Percentiles rank a stretch among this genome's conserved stretches.
phyloP scores from a whole-genome alignment of 2,329 filamentous ascomycete species.

The Talaromyces rugulosus region DNA sequence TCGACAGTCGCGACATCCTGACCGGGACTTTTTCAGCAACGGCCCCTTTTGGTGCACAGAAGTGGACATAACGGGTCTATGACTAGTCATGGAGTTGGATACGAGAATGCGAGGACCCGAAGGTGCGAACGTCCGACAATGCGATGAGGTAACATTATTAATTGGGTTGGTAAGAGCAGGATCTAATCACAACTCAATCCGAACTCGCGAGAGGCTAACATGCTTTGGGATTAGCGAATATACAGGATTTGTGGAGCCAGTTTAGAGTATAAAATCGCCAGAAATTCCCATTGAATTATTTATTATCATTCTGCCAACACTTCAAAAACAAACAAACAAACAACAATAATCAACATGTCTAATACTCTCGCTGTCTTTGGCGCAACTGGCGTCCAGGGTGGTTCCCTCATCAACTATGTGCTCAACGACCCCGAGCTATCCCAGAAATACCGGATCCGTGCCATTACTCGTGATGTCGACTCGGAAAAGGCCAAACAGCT shows the following conservation, averaged over 20 bases:
- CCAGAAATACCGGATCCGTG: conserved; percentile 51
- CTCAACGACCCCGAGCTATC: conserved; percentile 41
- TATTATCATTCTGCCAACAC: too few relatives aligned
- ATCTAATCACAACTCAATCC: too few relatives aligned
- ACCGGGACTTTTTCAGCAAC: background rate
- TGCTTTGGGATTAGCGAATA: too few relatives aligned
- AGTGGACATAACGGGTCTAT: background rate
- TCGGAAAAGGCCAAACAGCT: conserved; percentile 27
- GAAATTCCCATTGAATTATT: too few relatives aligned
- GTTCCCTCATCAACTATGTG: conserved; percentile 49
- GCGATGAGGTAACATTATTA: too few relatives aligned
- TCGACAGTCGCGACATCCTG: background rate
- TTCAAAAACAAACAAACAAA: background rate
- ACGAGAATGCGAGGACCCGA: background rate
- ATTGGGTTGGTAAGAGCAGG: too few relatives aligned
- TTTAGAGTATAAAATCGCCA: too few relatives aligned
- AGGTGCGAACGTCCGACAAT: background rate
- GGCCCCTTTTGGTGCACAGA: background rate
- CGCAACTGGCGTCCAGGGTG: conserved; percentile 58
- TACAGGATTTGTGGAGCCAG: too few relatives aligned
- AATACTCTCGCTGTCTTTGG: conserved; percentile 50
- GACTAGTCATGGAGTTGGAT: background rate
- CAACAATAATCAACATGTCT: background rate
- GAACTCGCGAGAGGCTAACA: too few relatives aligned
- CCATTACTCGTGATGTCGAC: conserved; percentile 48